Evolutionary conservation across 164 flowering plant species (phyloP).

Genomic region (Vitis cinerea): DNA sequence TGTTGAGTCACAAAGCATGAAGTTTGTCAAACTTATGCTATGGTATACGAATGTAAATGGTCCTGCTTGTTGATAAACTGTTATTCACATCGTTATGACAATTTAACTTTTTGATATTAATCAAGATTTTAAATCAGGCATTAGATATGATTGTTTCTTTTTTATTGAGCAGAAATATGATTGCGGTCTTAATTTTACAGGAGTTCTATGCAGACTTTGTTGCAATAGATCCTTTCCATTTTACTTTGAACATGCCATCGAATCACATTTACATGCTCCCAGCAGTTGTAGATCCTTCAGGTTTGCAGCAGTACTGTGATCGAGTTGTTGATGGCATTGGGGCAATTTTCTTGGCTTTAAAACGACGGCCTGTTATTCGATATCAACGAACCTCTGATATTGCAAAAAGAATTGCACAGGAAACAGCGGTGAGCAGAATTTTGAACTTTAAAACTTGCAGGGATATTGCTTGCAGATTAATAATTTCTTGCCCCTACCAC

Average conservation of each 20-base stretch:
- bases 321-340: slow-evolving; percentile 89
- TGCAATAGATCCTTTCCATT: slow-evolving; percentile 84
- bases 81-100: too few relatives aligned
- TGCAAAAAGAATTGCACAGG: slow-evolving; percentile 91
- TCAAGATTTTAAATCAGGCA: not conserved
- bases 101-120: not conserved
- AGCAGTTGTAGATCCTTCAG: slow-evolving; percentile 77
- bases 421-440: slow-evolving; percentile 60
- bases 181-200: slow-evolving; percentile 45
- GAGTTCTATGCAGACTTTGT: slow-evolving; percentile 94
- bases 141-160: not conserved
- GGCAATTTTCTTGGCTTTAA: slow-evolving; percentile 81
- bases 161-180: not conserved
- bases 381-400: slow-evolving; percentile 89
- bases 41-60: too few relatives aligned
- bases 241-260: slow-evolving; percentile 61
- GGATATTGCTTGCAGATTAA: too few relatives aligned
- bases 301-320: slow-evolving; percentile 71
- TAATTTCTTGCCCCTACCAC: too few relatives aligned
- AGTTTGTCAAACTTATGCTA: too few relatives aligned
- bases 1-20: too few relatives aligned
- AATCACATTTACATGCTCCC: slow-evolving; percentile 94
- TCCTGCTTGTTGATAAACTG: too few relatives aligned
- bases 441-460: too few relatives aligned
- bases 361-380: slow-evolving; percentile 86